Conservation (phyloP, 2,329 filamentous ascomycete species). For the Xylariaceae sp. region DNA sequence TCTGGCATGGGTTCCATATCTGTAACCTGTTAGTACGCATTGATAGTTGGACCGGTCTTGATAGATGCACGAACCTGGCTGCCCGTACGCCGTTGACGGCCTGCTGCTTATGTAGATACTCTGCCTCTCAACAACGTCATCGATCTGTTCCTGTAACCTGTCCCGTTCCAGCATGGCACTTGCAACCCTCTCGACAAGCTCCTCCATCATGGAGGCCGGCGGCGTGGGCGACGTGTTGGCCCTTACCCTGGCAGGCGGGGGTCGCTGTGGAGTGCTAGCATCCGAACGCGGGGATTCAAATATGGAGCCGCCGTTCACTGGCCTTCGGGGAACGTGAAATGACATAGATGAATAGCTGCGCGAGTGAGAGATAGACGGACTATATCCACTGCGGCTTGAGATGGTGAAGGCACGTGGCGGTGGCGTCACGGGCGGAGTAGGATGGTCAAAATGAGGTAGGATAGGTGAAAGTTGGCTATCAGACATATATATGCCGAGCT, state of each 20-base stretch:
- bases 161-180: slow-evolving; percentile 62
- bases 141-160: slow-evolving; percentile 59
- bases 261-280: slow-evolving; percentile 44
- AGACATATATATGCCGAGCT: slow-evolving; percentile 57
- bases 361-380: slow-evolving; percentile 42
- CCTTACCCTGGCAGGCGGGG: slow-evolving; percentile 49
- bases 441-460: slow-evolving; percentile 52
- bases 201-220: slow-evolving; percentile 46
- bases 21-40: slow-evolving; percentile 29
- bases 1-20: slow-evolving; percentile 56
- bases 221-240: slow-evolving; percentile 44
- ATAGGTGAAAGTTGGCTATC: slow-evolving; percentile 58
- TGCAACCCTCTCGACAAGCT: slow-evolving; percentile 58
- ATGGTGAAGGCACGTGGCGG: slow-evolving; percentile 44
- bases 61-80: slow-evolving; percentile 31
- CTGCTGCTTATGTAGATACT: slow-evolving; percentile 58
- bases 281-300: slow-evolving; percentile 37
- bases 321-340: slow-evolving; percentile 57
- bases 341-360: slow-evolving; percentile 56
- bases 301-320: slow-evolving; percentile 39
- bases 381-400: slow-evolving; percentile 39
- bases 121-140: slow-evolving; percentile 62
- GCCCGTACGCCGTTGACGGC: slow-evolving; percentile 54
- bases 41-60: not conserved
- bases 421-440: slow-evolving; percentile 40